phyloP scores from a whole-genome alignment of 2,329 filamentous ascomycete species.

The Bipolaris sorokiniana region DNA sequence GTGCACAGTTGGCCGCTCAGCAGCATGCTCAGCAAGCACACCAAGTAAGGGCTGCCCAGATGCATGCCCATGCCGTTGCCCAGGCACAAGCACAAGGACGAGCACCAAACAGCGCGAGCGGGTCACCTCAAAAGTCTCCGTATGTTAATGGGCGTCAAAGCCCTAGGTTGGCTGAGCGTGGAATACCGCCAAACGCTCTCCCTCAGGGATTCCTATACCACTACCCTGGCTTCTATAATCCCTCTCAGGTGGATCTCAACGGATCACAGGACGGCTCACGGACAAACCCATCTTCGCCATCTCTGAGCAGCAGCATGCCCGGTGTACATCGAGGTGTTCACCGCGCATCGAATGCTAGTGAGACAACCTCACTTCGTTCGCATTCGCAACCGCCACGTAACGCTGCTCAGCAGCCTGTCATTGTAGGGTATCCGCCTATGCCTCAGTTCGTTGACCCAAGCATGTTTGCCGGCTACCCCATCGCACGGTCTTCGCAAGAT shows the following conservation, averaged over 20 bases:
- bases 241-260: slow-evolving; percentile 44
- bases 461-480: slow-evolving; percentile 41
- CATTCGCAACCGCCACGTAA: slow-evolving; percentile 59
- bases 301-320: slow-evolving; percentile 52
- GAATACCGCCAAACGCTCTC: slow-evolving; percentile 37
- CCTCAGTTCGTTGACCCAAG: slow-evolving; percentile 42
- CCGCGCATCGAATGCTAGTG: slow-evolving; percentile 53
- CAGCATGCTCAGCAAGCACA: slow-evolving; percentile 50
- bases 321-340: slow-evolving; percentile 52
- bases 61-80: slow-evolving; percentile 47
- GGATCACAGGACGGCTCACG: slow-evolving; percentile 51
- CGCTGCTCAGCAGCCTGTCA: slow-evolving; percentile 47
- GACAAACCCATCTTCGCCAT: slow-evolving; percentile 58
- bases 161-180: slow-evolving; percentile 39
- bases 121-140: slow-evolving; percentile 51
- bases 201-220: slow-evolving; percentile 55
- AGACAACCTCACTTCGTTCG: slow-evolving; percentile 52
- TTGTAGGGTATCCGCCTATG: slow-evolving; percentile 50
- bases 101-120: slow-evolving; percentile 43
- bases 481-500: slow-evolving; percentile 44
- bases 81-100: slow-evolving; percentile 46
- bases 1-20: slow-evolving; percentile 45
- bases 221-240: slow-evolving; percentile 54
- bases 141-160: slow-evolving; percentile 43
- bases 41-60: slow-evolving; percentile 43